A percentile compares a stretch with the other conserved stretches of the same genome.
These are phyloP conservation scores for Fusarium tuaranense DNA, from an alignment of 2,329 filamentous ascomycete species.

Conservation along the genomic window DNA sequence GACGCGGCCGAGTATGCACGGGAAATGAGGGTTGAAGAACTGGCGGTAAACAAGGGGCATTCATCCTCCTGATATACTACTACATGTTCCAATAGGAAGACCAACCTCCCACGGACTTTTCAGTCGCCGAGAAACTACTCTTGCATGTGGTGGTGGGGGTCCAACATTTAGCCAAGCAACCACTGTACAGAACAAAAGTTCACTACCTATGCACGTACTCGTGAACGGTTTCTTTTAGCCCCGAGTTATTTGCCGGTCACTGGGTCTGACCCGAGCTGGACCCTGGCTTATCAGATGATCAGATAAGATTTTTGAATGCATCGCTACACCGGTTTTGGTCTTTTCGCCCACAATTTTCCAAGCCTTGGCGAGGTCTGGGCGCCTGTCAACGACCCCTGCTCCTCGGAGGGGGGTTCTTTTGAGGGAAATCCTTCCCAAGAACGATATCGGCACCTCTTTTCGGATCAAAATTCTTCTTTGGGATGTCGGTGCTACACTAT, in stretches of 20 bases:
- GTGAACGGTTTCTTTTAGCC: neutral
- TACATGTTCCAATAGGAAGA: neutral
- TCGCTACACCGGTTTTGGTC: constrained; percentile 15
- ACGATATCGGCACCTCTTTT: constrained; percentile 16
- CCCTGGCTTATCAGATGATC: constrained; percentile 43
- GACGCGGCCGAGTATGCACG: neutral
- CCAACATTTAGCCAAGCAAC: neutral
- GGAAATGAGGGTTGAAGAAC: neutral
- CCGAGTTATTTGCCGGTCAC: neutral
- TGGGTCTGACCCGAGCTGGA: neutral
- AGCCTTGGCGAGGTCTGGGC: neutral
- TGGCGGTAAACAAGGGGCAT: constrained; percentile 11
- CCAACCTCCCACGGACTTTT: neutral
- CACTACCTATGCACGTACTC: neutral
- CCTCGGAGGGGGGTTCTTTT: neutral
- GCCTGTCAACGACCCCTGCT: neutral
- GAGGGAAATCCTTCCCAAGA: neutral
- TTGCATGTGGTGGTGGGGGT: constrained; percentile 2
- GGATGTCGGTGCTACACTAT: neutral
- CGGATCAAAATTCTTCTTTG: constrained; percentile 6
- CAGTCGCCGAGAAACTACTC: constrained; percentile 17
- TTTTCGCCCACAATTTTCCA: neutral
- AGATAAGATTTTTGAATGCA: constrained; percentile 41
- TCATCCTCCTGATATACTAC: constrained; percentile 25
- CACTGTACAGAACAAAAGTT: neutral